Evolutionary conservation across 2,329 filamentous ascomycete species (phyloP), one percentile per base, ranked within the genome.

Genomic region (Arachnomyces sp.): DNA sequence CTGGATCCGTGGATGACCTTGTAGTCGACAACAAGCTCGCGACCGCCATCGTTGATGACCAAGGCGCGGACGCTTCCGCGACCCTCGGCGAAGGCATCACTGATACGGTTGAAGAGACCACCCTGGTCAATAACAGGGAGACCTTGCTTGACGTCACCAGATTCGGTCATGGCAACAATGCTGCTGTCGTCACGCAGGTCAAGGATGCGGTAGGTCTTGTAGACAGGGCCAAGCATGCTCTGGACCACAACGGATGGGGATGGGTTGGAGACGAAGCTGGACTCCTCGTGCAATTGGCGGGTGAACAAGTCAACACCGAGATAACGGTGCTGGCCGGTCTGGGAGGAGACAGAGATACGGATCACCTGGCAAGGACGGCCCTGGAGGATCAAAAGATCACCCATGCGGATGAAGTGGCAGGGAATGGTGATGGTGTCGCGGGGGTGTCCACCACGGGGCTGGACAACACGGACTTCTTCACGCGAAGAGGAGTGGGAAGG

Each of bases 201-300:
- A 48, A 98, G 84, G 65, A 98, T 90, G 62, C 92, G 89, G 84
- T 98, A 98, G 79, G 96, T 92, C 87, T 96, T 96, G 87, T 96
- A 95, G 74, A 96, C 82, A 50, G 92, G 92, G 58, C 90, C 92
- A 54, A 94, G 85, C 88, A 98, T 96, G 74, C 90, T 96, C 84
- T 98, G 92, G 60, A 98, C 90, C 50, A 96, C 81, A 46, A 98
- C 92, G 56, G 86, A 95, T 56, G 90, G 90, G 53, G 85, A 86
- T 52, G 92, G 92, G 84, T 94, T 93, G 72, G 86, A 89, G 73
- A 96, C 82, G 74, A 95, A 95, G 59, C 84, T 90, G 43, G 87
- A 95, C 83, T 98, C 92, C 75, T 98, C 92, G 64, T 96, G 88
- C 53, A 98, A 80, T 76, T 96, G 87, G 80, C 95, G 94, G 78